These are phyloP conservation scores for Collybia sp. DNA, from an alignment of 768 basidiomycete species.

Conservation along the genomic window DNA sequence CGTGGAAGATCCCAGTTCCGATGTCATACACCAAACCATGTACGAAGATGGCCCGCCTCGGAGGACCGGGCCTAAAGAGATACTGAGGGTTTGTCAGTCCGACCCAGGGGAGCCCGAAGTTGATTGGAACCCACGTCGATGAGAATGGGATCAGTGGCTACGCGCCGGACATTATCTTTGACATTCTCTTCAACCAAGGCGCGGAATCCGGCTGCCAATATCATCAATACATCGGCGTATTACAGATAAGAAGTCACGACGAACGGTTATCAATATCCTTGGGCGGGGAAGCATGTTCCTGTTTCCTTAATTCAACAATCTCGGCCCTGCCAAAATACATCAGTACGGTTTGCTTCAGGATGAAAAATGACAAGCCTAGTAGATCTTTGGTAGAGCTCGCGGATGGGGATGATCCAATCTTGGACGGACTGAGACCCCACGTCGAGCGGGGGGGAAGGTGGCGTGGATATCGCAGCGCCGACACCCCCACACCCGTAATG, in stretches of 20 bases:
- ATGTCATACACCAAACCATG: too few relatives aligned
- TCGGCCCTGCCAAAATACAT: neutral
- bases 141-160: neutral
- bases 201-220: neutral
- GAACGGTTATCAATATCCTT: too few relatives aligned
- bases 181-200: slow-evolving; percentile 6
- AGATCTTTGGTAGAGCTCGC: slow-evolving; percentile 3
- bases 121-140: too few relatives aligned
- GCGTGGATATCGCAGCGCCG: neutral
- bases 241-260: neutral
- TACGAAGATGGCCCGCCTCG: too few relatives aligned
- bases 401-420: slow-evolving; percentile 1
- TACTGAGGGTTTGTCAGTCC: too few relatives aligned
- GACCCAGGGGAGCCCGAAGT: too few relatives aligned
- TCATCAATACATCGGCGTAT: too few relatives aligned
- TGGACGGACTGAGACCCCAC: neutral
- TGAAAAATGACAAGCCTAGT: neutral
- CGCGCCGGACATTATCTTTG: slow-evolving; percentile 3
- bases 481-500: slow-evolving; percentile 6
- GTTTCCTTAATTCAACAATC: neutral
- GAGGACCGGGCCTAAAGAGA: too few relatives aligned
- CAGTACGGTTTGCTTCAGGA: neutral
- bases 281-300: neutral
- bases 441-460: neutral
- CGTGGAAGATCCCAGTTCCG: too few relatives aligned